These are phyloP conservation scores for Leptomonas seymouri DNA, from an alignment of 208 protist species.

Conservation along the genomic window DNA sequence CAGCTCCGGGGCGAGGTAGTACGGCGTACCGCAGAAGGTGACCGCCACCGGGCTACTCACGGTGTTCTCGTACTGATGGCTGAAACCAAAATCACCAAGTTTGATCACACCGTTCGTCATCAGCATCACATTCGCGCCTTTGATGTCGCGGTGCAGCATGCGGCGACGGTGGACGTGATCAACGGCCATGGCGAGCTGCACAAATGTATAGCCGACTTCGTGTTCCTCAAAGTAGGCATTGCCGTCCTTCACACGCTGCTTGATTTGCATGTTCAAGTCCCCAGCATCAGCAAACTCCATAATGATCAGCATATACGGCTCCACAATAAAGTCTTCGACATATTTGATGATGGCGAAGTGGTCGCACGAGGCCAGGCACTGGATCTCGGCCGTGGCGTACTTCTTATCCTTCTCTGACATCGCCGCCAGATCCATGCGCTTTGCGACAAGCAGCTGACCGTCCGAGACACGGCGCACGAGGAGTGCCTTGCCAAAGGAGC, in stretches of 20 bases:
- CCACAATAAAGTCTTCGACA: conserved; percentile 66
- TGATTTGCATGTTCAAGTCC: conserved; percentile 85
- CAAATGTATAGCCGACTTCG: conserved; percentile 83
- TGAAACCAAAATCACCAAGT: conserved; percentile 88
- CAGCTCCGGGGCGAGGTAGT: conserved; percentile 93
- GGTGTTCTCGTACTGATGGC: conserved; percentile 80
- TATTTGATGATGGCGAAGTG: conserved; percentile 92
- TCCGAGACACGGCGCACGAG: conserved; percentile 74
- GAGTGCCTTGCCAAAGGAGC: conserved; percentile 84
- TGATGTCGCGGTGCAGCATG: conserved; percentile 91
- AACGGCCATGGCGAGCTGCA: conserved; percentile 81
- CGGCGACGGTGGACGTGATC: conserved; percentile 85
- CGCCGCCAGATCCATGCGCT: conserved; percentile 86
- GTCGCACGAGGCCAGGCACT: conserved; percentile 86
- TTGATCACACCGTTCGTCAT: conserved; percentile 84
- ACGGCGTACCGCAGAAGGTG: conserved; percentile 90
- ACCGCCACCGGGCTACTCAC: conserved; percentile 75
- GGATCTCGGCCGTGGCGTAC: conserved; percentile 92
- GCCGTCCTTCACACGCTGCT: conserved; percentile 51
- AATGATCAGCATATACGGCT: conserved; percentile 78
- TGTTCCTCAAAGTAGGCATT: conserved; percentile 77
- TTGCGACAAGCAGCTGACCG: conserved; percentile 79
- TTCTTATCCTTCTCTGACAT: conserved; percentile 89
- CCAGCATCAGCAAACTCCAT: conserved; percentile 90
- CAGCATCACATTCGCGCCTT: conserved; percentile 87